Base-by-base conservation (phyloP, 768 basidiomycete species). In the Trametes punicea region DNA sequence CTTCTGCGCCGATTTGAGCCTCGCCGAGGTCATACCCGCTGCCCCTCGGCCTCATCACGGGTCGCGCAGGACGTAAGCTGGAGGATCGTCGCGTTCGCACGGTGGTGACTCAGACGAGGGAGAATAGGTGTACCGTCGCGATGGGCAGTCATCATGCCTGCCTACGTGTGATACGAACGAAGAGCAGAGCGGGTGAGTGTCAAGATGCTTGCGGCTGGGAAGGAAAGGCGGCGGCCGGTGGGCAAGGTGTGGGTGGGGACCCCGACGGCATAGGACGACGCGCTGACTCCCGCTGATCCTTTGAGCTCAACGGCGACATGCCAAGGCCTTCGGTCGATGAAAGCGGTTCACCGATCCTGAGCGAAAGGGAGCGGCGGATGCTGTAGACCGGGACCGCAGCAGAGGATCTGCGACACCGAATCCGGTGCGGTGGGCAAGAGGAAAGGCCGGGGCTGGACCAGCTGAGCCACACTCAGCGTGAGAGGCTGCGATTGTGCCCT, bases 361-460 rank as follows among this genome's bases (percentile, higher is more conserved):
- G 42, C 52, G 52, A 29, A 31, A 45, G 42, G 38, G 33, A 25
- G n/a, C 33, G 44, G 20, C 44, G 52, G 52, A 25, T 38, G n/a
- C 34, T 38, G 15, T 46, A 46, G 18, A 27, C 44, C n/a, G 52
- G 52, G 44, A 39, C 52, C 60, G 51, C 56, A 46, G 51, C 54
- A 45, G 23, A 21, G 23, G 54, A 56, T 60, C 59, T 51, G 45
- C 59, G 53, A 33, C 16, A 27, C 46, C 45, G 33, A 15, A 39
- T 30, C 10, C 15, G 29, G 54, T 20, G 46, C 10, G 21, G 33
- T 11, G 25, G 18, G 46, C 46, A 41, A 29, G 34, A n/a, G 31
- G 8, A 46, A 18, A n/a, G 56, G 21, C 49, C 49, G 44, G 31
- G 56, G 30, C 50, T 46, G 36, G 38, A 38, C 33, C 38, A 39